Evolutionary conservation across 352 stramenopile genomes (phyloP), one percentile per base, ranked within the genome.

Genomic region (Thalassiosira pacifica): DNA sequence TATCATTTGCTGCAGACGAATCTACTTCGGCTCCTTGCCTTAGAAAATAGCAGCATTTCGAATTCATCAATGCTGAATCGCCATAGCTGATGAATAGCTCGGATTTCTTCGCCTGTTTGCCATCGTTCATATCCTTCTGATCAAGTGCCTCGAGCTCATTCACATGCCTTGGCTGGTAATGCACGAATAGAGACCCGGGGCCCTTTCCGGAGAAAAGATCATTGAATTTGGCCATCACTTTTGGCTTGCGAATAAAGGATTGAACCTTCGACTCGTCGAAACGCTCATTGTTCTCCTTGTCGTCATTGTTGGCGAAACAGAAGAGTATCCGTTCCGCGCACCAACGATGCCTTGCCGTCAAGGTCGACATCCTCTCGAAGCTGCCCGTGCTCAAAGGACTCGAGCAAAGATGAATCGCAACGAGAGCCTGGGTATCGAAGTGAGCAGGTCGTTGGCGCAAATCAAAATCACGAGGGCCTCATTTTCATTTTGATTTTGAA

Each of bases 1-100:
- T 85, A 75, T 93, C 86, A 85, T 93, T 96, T 2, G 79, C 68
- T 19, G 91, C 74, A 60, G 87, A 88, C 26, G 94, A 77, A 86
- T 91, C 79, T 19, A 92, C 57, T 55, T 89, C 42, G 55, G 57
- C 37, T 59, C 90, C 82, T 67, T 88, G 80, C 22, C 92, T 66
- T 34, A 94, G 65, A 76, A 96, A 96, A 85, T 95, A 96, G 80
- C 93, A 96, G 76, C 92, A 96, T 73, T 95, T 95, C 69, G 87
- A 87, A 83, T 90, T 93, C 83, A 95, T 90, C n/a, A 93, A 70
- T 27, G 80, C 77, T 22, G 83, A 88, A 80, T 86, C 85, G 5
- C 93, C 93, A 55, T 94, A 85, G 72, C 88, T 94, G 29, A 96
- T 45, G 66, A 94, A 95, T n/a, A 96, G 77, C 70, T 95, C 87